Percentiles rank a stretch among this genome's conserved stretches.
Conservation (phyloP, 164 flowering plant species). For the Paratinospora sagittata region DNA sequence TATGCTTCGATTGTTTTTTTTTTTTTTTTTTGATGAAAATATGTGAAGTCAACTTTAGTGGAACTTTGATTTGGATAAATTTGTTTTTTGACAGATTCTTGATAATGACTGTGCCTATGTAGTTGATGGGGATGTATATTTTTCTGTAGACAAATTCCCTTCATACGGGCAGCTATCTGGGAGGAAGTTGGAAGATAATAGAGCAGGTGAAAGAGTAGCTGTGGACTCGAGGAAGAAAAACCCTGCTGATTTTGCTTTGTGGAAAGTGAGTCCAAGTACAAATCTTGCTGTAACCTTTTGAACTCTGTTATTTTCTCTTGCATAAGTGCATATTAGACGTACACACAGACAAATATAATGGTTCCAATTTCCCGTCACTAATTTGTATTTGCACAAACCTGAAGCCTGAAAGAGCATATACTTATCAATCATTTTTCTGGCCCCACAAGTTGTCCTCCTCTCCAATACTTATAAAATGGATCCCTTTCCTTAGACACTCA, state of each 20-base stretch:
- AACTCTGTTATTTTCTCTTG: background rate
- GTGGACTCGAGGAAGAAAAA: slow-evolving; percentile 81
- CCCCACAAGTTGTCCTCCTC: too few species aligned
- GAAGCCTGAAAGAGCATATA: background rate
- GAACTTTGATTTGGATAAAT: background rate
- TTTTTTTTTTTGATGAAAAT: background rate
- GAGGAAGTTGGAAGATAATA: slow-evolving; percentile 79
- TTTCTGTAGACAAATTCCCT: slow-evolving; percentile 76
- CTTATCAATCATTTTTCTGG: background rate
- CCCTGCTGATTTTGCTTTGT: slow-evolving; percentile 94
- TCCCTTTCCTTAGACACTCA: too few species aligned
- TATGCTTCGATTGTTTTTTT: background rate
- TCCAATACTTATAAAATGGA: too few species aligned
- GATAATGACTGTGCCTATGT: slow-evolving; percentile 39
- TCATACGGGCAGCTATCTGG: slow-evolving; percentile 79
- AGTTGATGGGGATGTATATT: slow-evolving; percentile 87
- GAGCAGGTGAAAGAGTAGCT: slow-evolving; percentile 92
- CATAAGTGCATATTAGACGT: background rate
- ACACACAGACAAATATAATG: background rate
- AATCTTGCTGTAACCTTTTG: background rate
- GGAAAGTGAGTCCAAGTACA: slow-evolving; percentile 65
- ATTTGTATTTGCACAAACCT: background rate
- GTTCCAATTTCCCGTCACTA: background rate
- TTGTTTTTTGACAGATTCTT: background rate
- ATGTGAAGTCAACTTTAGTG: too few species aligned